Evolutionary conservation across 495 filamentous ascomycete species (phyloP).

Genomic region (Daldinia caldariorum): DNA sequence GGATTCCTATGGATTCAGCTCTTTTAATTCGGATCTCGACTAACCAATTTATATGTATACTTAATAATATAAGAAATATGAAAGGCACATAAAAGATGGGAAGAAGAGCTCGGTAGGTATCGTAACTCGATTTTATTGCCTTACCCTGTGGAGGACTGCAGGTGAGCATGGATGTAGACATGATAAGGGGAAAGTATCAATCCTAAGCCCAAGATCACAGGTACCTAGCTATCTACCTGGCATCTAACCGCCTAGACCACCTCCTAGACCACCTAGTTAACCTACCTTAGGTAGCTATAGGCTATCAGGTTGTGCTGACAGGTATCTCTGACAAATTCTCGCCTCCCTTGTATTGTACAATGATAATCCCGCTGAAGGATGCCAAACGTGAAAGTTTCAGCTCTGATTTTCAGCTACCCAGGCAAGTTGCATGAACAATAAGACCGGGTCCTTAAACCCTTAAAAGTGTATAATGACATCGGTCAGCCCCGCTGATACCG

Average conservation of each 20-base stretch:
- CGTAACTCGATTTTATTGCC: background rate
- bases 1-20: slow-evolving; percentile 5
- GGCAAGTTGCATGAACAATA: too few species aligned
- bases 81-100: background rate
- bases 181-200: too few species aligned
- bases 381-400: background rate
- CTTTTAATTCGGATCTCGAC: background rate
- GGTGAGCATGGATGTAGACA: too few species aligned
- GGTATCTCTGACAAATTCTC: slow-evolving; percentile 37
- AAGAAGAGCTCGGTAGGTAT: background rate
- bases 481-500: slow-evolving; percentile 21
- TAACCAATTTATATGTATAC: too few species aligned
- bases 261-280: slow-evolving; percentile 2
- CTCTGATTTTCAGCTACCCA: background rate
- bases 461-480: slow-evolving; percentile 17
- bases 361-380: background rate
- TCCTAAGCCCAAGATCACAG: background rate
- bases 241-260: background rate
- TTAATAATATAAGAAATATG: too few species aligned
- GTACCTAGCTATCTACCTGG: background rate
- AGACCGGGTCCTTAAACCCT: background rate
- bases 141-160: background rate
- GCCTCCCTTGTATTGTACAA: background rate
- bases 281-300: background rate
- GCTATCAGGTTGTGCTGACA: slow-evolving; percentile 17